Percentiles rank a stretch among this genome's conserved stretches.
Conservation (phyloP, 1,139 yeast species). For the Scheffersomyces insectosa region DNA sequence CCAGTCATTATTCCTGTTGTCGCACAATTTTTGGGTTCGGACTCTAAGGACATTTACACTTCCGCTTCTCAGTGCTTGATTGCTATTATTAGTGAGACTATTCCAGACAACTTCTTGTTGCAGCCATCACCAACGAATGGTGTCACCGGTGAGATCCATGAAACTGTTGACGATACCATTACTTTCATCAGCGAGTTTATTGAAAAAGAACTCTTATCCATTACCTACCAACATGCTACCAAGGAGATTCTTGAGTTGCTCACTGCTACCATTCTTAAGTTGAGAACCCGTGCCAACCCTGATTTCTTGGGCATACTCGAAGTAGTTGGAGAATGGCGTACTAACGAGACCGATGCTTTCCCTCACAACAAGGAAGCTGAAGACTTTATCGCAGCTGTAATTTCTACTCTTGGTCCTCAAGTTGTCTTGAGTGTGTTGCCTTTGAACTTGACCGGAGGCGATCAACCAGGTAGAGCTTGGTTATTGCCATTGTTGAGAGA, state of each 20-base stretch:
- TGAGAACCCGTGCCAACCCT: slow-evolving; percentile 71
- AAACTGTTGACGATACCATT: slow-evolving; percentile 56
- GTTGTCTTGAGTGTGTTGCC: slow-evolving; percentile 74
- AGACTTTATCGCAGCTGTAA: slow-evolving; percentile 73
- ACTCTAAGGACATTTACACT: slow-evolving; percentile 61
- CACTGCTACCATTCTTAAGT: slow-evolving; percentile 61
- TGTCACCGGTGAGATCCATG: slow-evolving; percentile 48
- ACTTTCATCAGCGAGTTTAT: slow-evolving; percentile 50
- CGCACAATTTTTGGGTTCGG: slow-evolving; percentile 64
- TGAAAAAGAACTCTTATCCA: slow-evolving; percentile 61
- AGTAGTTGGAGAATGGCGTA: slow-evolving; percentile 83
- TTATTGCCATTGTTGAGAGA: slow-evolving; percentile 89
- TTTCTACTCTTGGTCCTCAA: slow-evolving; percentile 84
- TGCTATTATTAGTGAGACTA: slow-evolving; percentile 66
- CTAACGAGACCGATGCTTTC: slow-evolving; percentile 67
- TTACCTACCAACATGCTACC: slow-evolving; percentile 77
- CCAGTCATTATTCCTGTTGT: slow-evolving; percentile 60
- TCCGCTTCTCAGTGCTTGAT: slow-evolving; percentile 88
- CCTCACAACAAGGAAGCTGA: slow-evolving; percentile 82
- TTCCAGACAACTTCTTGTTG: slow-evolving; percentile 60
- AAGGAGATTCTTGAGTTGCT: slow-evolving; percentile 72
- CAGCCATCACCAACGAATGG: slow-evolving; percentile 45
- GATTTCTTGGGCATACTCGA: slow-evolving; percentile 66
- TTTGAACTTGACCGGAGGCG: slow-evolving; percentile 56
- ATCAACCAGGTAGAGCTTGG: slow-evolving; percentile 87